These are phyloP conservation scores for Aureobasidium leucospermi DNA, from an alignment of 2,329 filamentous ascomycete genomes.

Conservation along the genomic window DNA sequence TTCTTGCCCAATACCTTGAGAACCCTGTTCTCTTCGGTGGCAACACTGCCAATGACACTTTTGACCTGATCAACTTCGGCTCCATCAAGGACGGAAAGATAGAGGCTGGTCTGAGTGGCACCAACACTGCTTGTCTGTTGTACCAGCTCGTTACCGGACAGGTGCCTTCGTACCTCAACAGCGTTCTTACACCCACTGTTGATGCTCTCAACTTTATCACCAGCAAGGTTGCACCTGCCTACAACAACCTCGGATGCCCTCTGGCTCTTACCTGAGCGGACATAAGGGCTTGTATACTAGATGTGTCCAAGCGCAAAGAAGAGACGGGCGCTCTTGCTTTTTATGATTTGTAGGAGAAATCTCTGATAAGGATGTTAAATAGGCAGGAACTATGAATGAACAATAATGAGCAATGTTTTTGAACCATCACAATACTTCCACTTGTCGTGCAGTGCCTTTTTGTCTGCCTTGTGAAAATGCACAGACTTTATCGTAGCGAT, in stretches of 20 bases:
- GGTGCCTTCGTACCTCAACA: constrained; percentile 32
- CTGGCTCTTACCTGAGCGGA: constrained; percentile 19
- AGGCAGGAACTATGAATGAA: no score
- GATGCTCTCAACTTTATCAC: constrained; percentile 27
- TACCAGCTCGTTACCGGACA: constrained; percentile 35
- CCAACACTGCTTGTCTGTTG: constrained; percentile 33
- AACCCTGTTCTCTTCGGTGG: constrained; percentile 40
- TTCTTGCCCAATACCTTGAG: constrained; percentile 34
- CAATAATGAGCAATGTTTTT: no score
- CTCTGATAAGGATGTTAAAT: no score
- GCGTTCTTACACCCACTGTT: constrained; percentile 31
- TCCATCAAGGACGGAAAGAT: constrained; percentile 35
- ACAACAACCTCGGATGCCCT: constrained; percentile 33
- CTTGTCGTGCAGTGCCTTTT: no score
- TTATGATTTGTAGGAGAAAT: background rate
- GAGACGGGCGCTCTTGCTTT: background rate
- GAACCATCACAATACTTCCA: no score
- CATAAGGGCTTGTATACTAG: background rate
- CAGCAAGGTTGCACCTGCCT: constrained; percentile 25
- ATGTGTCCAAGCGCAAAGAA: background rate
- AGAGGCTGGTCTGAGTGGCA: constrained; percentile 20
- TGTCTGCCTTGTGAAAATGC: no score
- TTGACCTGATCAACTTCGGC: constrained; percentile 32
- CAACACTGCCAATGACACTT: constrained; percentile 32
- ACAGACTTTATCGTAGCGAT: no score